Conservation (phyloP, 352 stramenopile genomes). For the Phytophthora megakarya region DNA sequence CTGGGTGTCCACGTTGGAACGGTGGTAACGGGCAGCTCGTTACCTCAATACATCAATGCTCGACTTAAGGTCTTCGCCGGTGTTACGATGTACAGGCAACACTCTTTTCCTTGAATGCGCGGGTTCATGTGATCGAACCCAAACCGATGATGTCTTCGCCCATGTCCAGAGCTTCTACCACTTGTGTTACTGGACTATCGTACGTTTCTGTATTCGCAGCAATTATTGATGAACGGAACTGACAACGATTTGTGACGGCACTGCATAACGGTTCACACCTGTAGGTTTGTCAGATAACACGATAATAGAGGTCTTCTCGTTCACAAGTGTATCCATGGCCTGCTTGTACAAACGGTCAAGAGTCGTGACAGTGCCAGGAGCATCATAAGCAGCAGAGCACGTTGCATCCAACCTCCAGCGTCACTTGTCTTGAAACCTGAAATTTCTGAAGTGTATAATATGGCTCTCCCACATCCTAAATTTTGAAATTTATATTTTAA, state of each 20-base stretch:
- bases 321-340: slow-evolving; percentile 91
- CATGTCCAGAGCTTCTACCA: slow-evolving; percentile 96
- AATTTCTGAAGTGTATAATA: no score
- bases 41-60: no score
- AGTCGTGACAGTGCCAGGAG: slow-evolving; percentile 75
- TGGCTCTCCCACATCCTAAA: no score
- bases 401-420: slow-evolving; percentile 61
- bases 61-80: no score
- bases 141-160: slow-evolving; percentile 91
- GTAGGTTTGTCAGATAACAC: slow-evolving; percentile 94
- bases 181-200: slow-evolving; percentile 95
- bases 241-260: slow-evolving; percentile 94
- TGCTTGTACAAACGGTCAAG: slow-evolving; percentile 94
- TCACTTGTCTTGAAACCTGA: no score
- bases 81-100: no score
- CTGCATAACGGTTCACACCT: slow-evolving; percentile 84
- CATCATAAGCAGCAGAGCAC: slow-evolving; percentile 58
- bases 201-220: slow-evolving; percentile 91
- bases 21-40: no score
- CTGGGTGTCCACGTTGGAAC: no score
- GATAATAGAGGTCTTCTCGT: slow-evolving; percentile 70
- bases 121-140: slow-evolving; percentile 88
- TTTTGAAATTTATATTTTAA: no score
- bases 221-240: slow-evolving; percentile 97
- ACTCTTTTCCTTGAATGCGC: slow-evolving; percentile 92